Evolutionary conservation across 1,139 yeast species (phyloP).

Genomic region (Geotrichum klebahnii): DNA sequence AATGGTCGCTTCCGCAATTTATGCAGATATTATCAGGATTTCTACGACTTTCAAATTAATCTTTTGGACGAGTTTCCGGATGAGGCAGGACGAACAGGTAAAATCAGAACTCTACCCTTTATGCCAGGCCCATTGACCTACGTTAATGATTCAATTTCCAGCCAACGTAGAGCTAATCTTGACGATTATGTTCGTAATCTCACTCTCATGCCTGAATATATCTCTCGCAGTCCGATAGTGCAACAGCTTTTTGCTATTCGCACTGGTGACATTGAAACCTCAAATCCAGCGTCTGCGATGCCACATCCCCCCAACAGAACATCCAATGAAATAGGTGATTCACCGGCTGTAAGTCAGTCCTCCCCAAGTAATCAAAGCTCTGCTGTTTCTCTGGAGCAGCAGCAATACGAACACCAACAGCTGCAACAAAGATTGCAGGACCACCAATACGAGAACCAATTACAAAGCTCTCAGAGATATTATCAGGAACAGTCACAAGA

Average conservation of each 20-base stretch:
- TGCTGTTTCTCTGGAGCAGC: background rate
- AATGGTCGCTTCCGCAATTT: slow-evolving; percentile 67
- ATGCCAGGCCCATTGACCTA: slow-evolving; percentile 95
- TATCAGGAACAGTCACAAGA: too few species aligned
- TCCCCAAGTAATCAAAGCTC: too few species aligned
- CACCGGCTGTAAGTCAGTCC: too few species aligned
- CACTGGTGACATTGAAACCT: slow-evolving; percentile 55
- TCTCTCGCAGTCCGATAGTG: slow-evolving; percentile 63
- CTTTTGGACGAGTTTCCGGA: slow-evolving; percentile 80
- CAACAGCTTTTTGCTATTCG: slow-evolving; percentile 65
- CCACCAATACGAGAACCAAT: too few species aligned
- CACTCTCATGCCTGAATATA: slow-evolving; percentile 69
- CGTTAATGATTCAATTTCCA: slow-evolving; percentile 84
- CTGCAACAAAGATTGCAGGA: too few species aligned
- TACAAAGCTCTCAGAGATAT: too few species aligned
- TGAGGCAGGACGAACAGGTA: slow-evolving; percentile 87
- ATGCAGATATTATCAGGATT: slow-evolving; percentile 91
- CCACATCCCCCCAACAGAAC: slow-evolving; percentile 38
- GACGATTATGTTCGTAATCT: slow-evolving; percentile 77
- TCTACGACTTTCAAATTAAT: slow-evolving; percentile 86
- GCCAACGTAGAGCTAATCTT: slow-evolving; percentile 77
- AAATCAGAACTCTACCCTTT: slow-evolving; percentile 76
- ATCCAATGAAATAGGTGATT: slow-evolving; percentile 1
- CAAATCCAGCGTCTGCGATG: slow-evolving; percentile 42
- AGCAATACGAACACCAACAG: slow-evolving; percentile 3